phyloP scores from a whole-genome alignment of 1,284 basidiomycete genomes.

The Trichosporon asahii region DNA sequence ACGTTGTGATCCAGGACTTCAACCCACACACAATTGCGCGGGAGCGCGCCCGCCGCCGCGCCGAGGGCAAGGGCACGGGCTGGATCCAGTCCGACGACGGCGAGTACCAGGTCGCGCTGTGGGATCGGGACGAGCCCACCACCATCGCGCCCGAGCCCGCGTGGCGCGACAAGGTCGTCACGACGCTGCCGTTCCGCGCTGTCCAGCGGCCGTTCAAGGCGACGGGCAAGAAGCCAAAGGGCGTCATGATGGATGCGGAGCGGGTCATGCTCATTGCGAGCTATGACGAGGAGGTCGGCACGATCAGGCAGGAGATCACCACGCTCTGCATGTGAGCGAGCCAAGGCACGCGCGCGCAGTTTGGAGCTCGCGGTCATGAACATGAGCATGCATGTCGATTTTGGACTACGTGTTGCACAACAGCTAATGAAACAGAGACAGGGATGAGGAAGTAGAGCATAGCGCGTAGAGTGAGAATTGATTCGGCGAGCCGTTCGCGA shows the following conservation, averaged over 20 bases:
- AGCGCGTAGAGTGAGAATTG: too few species aligned
- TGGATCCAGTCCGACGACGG: constrained; percentile 1
- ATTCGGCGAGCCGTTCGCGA: background rate
- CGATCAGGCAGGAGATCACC: constrained; percentile 34
- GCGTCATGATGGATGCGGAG: constrained; percentile 50
- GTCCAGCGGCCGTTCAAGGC: constrained; percentile 26
- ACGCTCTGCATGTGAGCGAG: constrained; percentile 38
- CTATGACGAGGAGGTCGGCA: background rate
- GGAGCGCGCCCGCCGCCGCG: background rate
- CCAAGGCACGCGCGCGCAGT: too few species aligned
- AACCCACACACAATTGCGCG: constrained; percentile 33
- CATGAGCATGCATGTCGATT: constrained; percentile 8
- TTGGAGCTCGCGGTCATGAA: too few species aligned
- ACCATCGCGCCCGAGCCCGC: constrained; percentile 25
- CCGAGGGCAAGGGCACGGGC: background rate
- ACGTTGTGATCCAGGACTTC: constrained; percentile 37
- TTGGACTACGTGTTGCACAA: background rate
- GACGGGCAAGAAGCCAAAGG: constrained; percentile 27
- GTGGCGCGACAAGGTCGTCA: constrained; percentile 35
- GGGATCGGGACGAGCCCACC: constrained; percentile 21
- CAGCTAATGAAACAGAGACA: background rate
- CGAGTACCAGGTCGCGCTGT: constrained; percentile 1
- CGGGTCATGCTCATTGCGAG: constrained; percentile 33
- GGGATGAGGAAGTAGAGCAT: too few species aligned
- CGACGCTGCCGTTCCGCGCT: constrained; percentile 32